These are phyloP conservation scores for Mortierella claussenii DNA, from an alignment of 192 early-diverging fungal genomes.

Conservation along the genomic window DNA sequence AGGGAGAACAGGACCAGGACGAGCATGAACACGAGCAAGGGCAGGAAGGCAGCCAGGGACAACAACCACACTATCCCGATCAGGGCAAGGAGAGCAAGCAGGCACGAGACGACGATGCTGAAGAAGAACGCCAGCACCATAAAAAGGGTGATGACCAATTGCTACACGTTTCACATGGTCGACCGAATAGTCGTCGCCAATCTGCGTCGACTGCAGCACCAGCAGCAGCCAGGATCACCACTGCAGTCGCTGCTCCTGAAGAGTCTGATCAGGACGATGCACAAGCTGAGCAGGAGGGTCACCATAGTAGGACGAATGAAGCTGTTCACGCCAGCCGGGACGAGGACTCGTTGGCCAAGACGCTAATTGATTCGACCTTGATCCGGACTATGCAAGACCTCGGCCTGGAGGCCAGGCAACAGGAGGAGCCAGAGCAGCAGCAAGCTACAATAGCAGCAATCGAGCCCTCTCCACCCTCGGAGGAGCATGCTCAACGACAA, in stretches of 20 bases:
- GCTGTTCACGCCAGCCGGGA: neutral
- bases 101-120: neutral
- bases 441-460: too few relatives aligned
- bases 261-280: too few relatives aligned
- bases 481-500: too few relatives aligned
- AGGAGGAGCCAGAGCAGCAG: neutral
- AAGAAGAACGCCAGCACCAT: neutral
- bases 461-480: too few relatives aligned
- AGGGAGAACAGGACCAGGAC: neutral
- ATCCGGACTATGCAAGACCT: constrained; percentile 29
- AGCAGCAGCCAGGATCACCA: neutral
- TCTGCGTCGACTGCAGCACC: neutral
- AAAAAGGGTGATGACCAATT: too few relatives aligned
- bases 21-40: neutral
- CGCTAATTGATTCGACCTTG: constrained; percentile 28
- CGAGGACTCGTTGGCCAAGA: constrained; percentile 36
- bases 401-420: constrained; percentile 3
- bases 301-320: neutral
- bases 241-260: constrained; percentile 5
- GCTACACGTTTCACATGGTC: too few relatives aligned
- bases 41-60: neutral
- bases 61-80: constrained; percentile 1
- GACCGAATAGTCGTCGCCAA: too few relatives aligned
- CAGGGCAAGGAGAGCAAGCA: neutral
- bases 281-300: too few relatives aligned